Percentiles rank a stretch among this genome's conserved stretches.
Evolutionary conservation across 257 asterid genomes (phyloP).

Genomic region (Sherardia arvensis): DNA sequence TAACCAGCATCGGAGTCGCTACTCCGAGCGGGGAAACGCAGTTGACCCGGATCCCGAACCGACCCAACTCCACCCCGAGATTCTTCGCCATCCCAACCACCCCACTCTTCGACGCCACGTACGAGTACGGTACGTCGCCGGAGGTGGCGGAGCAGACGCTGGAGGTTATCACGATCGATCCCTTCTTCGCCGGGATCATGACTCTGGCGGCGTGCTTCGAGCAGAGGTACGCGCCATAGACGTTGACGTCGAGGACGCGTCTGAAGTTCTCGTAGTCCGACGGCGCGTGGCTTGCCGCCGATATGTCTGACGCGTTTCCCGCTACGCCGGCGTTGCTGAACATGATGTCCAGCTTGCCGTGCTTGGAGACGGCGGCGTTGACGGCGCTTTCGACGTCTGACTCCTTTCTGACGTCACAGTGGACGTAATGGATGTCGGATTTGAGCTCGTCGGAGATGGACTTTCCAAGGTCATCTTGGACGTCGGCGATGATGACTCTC

Average conservation of each 20-base stretch:
- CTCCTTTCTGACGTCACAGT: constrained; percentile 18
- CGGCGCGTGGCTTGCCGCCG: background rate
- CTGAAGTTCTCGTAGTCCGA: constrained; percentile 5
- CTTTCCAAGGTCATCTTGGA: constrained; percentile 16
- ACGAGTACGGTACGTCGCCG: constrained; percentile 7
- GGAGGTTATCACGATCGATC: constrained; percentile 22
- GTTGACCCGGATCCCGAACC: constrained; percentile 22
- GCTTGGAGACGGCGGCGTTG: constrained; percentile 4
- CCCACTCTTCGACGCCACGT: constrained; percentile 15
- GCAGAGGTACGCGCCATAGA: constrained; percentile 18
- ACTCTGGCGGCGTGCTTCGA: constrained; percentile 26
- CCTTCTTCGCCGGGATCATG: constrained; percentile 21
- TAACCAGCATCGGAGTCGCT: constrained; percentile 15
- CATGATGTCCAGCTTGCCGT: constrained; percentile 25
- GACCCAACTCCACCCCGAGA: constrained; percentile 20
- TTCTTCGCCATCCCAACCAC: constrained; percentile 22
- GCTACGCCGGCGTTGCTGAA: constrained; percentile 23
- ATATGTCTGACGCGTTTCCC: background rate
- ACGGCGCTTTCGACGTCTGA: constrained; percentile 13
- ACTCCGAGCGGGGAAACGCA: constrained; percentile 19
- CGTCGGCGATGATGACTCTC: constrained; percentile 17
- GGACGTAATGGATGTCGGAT: background rate
- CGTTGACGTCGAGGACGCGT: constrained; percentile 18
- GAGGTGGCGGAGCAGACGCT: constrained; percentile 7
- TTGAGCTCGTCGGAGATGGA: constrained; percentile 2